phyloP scores from a whole-genome alignment of 371 early-diverging fungal species.

The Apophysomyces elegans region DNA sequence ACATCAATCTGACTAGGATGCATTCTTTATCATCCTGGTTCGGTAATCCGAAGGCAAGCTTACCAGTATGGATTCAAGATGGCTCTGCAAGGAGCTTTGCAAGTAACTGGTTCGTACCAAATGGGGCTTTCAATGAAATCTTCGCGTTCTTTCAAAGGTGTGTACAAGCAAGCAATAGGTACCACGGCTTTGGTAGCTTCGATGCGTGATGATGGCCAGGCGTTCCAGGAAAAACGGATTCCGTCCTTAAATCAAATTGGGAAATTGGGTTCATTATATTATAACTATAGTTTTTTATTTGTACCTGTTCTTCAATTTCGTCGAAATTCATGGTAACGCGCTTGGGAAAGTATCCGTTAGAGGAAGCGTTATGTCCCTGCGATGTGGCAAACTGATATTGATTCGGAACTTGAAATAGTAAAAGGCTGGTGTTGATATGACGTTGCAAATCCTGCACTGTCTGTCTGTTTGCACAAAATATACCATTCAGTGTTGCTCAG shows the following conservation, averaged over 20 bases:
- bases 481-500: no score
- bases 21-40: slow-evolving; percentile 5
- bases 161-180: slow-evolving; percentile 96
- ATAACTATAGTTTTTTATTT: background rate
- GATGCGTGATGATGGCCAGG: slow-evolving; percentile 92
- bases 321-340: slow-evolving; percentile 77
- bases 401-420: background rate
- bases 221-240: slow-evolving; percentile 99
- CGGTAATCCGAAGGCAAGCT: slow-evolving; percentile 16
- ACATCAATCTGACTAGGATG: slow-evolving; percentile 87
- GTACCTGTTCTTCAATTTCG: slow-evolving; percentile 82
- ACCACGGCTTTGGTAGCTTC: slow-evolving; percentile 96
- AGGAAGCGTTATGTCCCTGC: slow-evolving; percentile 3
- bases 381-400: slow-evolving; percentile 9
- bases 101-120: slow-evolving; percentile 96
- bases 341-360: background rate
- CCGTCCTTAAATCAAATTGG: slow-evolving; percentile 66
- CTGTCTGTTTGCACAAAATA: no score
- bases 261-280: background rate
- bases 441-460: no score
- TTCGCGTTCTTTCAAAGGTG: slow-evolving; percentile 95
- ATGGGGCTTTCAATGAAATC: slow-evolving; percentile 76
- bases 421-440: no score
- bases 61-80: slow-evolving; percentile 99
- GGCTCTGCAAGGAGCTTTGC: slow-evolving; percentile 96